Percentiles rank a stretch among this genome's conserved stretches.
phyloP scores from a whole-genome alignment of 2,329 filamentous ascomycete genomes.

The Didymella glomerata region DNA sequence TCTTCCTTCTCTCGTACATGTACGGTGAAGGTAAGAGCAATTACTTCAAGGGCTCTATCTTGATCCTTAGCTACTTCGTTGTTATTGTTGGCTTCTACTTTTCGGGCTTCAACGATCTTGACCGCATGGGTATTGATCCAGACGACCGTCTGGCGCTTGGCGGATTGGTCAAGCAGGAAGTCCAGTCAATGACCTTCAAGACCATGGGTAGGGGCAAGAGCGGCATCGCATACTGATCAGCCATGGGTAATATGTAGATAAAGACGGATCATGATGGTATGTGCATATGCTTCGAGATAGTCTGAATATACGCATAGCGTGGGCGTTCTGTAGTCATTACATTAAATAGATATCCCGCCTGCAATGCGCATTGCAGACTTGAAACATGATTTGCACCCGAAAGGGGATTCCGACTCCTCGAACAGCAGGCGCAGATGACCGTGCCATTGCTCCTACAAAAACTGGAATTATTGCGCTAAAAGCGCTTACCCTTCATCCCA shows the following conservation, averaged over 20 bases:
- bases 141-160: constrained; percentile 49
- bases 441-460: not conserved
- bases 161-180: constrained; percentile 38
- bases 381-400: not conserved
- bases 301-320: not conserved
- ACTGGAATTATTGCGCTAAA: not conserved
- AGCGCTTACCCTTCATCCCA: not conserved
- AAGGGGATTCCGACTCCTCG: not conserved
- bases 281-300: not conserved
- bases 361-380: not conserved
- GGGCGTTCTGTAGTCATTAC: not conserved
- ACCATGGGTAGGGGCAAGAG: constrained; percentile 37
- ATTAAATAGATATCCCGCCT: not conserved
- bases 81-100: constrained; percentile 93
- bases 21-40: constrained; percentile 99
- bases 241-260: not conserved
- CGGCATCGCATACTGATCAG: constrained; percentile 36
- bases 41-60: constrained; percentile 98
- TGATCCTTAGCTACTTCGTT: constrained; percentile 91
- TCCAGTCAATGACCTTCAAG: constrained; percentile 49
- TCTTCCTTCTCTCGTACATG: constrained; percentile 96
- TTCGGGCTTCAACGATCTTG: constrained; percentile 69
- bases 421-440: not conserved
- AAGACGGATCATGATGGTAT: not conserved
- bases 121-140: constrained; percentile 50